phyloP scores from a whole-genome alignment of 805 yeast genomes.

The Komagataella pastoris region DNA sequence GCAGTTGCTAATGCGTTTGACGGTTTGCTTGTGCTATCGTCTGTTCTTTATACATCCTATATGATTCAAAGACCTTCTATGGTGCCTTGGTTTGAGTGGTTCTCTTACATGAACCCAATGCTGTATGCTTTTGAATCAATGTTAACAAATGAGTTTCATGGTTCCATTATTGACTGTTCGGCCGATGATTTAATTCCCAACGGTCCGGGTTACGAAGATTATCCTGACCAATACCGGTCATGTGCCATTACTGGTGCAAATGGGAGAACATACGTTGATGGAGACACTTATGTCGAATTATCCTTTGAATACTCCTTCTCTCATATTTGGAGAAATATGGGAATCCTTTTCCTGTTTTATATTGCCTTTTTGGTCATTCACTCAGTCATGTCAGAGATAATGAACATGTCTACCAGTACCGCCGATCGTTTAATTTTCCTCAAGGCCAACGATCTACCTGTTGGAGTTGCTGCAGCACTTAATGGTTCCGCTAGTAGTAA shows the following conservation, averaged over 20 bases:
- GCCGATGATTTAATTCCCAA: slow-evolving; percentile 36
- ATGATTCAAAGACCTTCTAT: slow-evolving; percentile 45
- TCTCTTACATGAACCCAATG: slow-evolving; percentile 43
- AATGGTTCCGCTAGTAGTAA: not conserved
- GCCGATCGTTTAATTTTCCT: slow-evolving; percentile 16
- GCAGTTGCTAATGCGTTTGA: slow-evolving; percentile 50
- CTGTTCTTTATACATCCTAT: slow-evolving; percentile 51
- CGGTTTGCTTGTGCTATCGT: slow-evolving; percentile 36
- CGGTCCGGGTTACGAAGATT: slow-evolving; percentile 37
- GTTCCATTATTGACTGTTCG: slow-evolving; percentile 37
- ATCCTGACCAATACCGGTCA: slow-evolving; percentile 24
- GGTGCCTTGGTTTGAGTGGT: slow-evolving; percentile 68
- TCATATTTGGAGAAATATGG: slow-evolving; percentile 23
- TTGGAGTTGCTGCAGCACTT: slow-evolving; percentile 3
- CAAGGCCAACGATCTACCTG: slow-evolving; percentile 14
- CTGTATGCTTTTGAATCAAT: slow-evolving; percentile 49
- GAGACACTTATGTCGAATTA: slow-evolving; percentile 36
- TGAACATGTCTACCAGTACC: slow-evolving; percentile 15
- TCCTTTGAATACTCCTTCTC: slow-evolving; percentile 33
- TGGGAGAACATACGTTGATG: slow-evolving; percentile 40
- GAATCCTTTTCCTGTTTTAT: slow-evolving; percentile 15
- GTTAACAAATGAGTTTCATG: slow-evolving; percentile 53
- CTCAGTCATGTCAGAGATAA: slow-evolving; percentile 15
- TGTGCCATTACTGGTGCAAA: slow-evolving; percentile 47
- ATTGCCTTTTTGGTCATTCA: slow-evolving; percentile 10